Percentiles rank a stretch among this genome's conserved stretches.
These are phyloP conservation scores for Mycena belliarum DNA, from an alignment of 768 basidiomycete genomes.

Conservation along the genomic window DNA sequence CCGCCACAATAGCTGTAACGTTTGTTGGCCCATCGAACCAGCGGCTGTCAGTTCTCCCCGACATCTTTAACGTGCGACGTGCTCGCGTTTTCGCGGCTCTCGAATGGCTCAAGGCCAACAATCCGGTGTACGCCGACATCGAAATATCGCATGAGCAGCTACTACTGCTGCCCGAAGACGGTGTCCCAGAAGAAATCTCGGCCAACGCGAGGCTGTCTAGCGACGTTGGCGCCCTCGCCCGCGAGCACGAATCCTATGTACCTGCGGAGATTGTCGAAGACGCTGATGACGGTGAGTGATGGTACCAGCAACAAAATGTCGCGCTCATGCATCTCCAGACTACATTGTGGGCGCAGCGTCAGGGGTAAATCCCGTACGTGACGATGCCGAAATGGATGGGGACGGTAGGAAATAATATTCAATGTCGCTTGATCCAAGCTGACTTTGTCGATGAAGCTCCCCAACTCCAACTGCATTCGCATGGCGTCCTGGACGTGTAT, in stretches of 20 bases:
- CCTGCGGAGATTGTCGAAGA: too few relatives aligned
- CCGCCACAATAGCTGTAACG: constrained; percentile 31
- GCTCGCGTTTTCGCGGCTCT: constrained; percentile 25
- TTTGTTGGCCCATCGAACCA: constrained; percentile 28
- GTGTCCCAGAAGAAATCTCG: constrained; percentile 32
- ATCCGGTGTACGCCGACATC: constrained; percentile 28
- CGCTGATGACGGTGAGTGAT: too few relatives aligned
- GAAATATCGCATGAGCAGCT: constrained; percentile 24
- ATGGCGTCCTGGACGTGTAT: not conserved
- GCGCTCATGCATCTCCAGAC: too few relatives aligned
- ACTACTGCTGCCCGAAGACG: constrained; percentile 30
- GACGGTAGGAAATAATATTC: too few relatives aligned
- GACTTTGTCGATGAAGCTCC: too few relatives aligned
- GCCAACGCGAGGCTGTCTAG: too few relatives aligned
- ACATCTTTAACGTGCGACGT: constrained; percentile 27
- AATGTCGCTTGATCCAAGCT: not conserved
- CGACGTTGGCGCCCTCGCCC: too few relatives aligned
- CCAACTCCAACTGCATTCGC: not conserved
- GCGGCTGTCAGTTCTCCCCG: constrained; percentile 22
- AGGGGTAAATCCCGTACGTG: too few relatives aligned
- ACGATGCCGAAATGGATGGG: too few relatives aligned
- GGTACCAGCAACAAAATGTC: too few relatives aligned
- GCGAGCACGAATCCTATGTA: too few relatives aligned
- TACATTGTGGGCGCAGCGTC: too few relatives aligned
- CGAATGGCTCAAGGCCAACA: constrained; percentile 34